Percentiles rank a stretch among this genome's conserved stretches.
Evolutionary conservation across 2,329 filamentous ascomycete species (phyloP).

Genomic region (Cladophialophora bantiana): DNA sequence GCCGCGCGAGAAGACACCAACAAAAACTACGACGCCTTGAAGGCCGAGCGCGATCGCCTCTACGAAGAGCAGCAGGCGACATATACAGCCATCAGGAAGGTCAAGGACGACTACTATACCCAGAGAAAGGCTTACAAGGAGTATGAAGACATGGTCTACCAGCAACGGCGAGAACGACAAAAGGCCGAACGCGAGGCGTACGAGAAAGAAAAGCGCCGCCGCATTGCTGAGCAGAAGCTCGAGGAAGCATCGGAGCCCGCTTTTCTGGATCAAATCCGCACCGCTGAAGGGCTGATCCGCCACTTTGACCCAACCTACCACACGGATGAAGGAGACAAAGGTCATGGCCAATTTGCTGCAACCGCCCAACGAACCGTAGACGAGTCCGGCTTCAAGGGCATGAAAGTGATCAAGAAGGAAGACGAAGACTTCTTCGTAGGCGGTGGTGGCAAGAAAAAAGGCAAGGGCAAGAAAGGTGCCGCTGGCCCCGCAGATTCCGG

Average conservation of each 20-base stretch:
- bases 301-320: conserved; percentile 88
- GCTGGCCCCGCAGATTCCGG: conserved; percentile 58
- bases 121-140: conserved; percentile 81
- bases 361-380: conserved; percentile 84
- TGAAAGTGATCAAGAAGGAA: conserved; percentile 82
- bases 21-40: conserved; percentile 83
- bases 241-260: conserved; percentile 71
- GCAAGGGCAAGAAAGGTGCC: conserved; percentile 52
- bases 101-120: conserved; percentile 88
- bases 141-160: conserved; percentile 83
- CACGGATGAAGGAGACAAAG: conserved; percentile 61
- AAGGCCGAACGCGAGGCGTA: conserved; percentile 74
- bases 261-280: conserved; percentile 90
- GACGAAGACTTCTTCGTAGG: conserved; percentile 84
- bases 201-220: conserved; percentile 58
- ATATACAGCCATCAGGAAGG: conserved; percentile 78
- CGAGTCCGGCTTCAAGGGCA: conserved; percentile 82
- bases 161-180: conserved; percentile 76
- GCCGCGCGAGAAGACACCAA: conserved; percentile 88
- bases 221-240: conserved; percentile 62
- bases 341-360: conserved; percentile 68
- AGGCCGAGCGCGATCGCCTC: conserved; percentile 84
- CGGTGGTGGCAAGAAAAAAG: conserved; percentile 74
- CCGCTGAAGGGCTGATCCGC: conserved; percentile 83
- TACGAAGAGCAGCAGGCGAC: conserved; percentile 87